Evolutionary conservation across 805 yeast species (phyloP).

Genomic region (Hanseniaspora mollemarum): DNA sequence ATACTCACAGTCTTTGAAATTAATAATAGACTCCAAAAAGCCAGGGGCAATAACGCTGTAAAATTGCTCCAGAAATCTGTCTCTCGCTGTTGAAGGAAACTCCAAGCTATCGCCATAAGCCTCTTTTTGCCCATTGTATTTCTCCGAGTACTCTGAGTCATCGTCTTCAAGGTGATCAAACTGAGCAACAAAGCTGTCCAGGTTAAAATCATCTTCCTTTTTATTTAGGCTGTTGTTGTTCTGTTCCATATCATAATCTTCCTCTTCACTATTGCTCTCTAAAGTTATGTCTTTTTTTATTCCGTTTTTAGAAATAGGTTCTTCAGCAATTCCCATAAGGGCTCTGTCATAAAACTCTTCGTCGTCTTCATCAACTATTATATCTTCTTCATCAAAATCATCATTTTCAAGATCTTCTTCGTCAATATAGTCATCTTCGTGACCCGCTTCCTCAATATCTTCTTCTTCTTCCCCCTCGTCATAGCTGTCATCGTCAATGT

Average conservation of each 20-base stretch:
- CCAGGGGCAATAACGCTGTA: not conserved
- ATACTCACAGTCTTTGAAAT: not conserved
- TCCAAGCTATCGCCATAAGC: not conserved
- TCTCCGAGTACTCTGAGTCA: not conserved
- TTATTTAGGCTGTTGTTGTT: not conserved
- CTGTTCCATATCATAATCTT: slow-evolving; percentile 9
- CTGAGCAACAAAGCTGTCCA: slow-evolving; percentile 9
- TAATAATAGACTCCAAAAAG: not conserved
- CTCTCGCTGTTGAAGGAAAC: not conserved
- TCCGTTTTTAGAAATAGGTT: not conserved
- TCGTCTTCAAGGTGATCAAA: not conserved
- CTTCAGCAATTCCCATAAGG: slow-evolving; percentile 7
- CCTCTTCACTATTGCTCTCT: not conserved
- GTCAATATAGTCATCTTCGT: not conserved
- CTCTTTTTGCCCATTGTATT: not conserved
- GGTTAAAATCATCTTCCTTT: not conserved
- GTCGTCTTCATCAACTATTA: slow-evolving; percentile 13
- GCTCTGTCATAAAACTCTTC: slow-evolving; percentile 12
- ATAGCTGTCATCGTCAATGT: not conserved
- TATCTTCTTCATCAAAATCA: slow-evolving; percentile 5
- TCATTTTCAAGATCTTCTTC: not conserved
- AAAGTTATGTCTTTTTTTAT: not conserved
- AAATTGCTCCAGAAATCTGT: not conserved
- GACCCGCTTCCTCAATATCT: not conserved
- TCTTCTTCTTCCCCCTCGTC: not conserved